These are phyloP conservation scores for Sphagnurus paluster DNA, from an alignment of 1,284 basidiomycete genomes.

Conservation along the genomic window DNA sequence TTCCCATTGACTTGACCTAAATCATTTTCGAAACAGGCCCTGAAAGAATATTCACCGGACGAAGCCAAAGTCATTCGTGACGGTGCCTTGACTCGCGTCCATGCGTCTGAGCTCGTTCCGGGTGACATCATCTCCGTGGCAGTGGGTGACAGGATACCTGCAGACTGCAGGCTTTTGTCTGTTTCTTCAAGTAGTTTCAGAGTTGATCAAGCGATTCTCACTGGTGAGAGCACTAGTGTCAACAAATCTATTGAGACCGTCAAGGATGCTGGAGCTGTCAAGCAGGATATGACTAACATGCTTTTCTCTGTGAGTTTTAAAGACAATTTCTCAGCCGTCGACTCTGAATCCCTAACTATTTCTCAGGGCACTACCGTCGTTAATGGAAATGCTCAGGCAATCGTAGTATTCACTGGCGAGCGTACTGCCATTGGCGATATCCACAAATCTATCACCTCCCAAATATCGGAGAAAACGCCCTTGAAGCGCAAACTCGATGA, in stretches of 20 bases:
- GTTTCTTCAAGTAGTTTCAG: slow-evolving; percentile 90
- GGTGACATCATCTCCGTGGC: slow-evolving; percentile 89
- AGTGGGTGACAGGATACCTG: slow-evolving; percentile 93
- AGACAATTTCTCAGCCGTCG: background rate
- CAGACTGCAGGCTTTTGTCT: slow-evolving; percentile 88
- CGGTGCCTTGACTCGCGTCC: slow-evolving; percentile 70
- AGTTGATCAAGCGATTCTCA: slow-evolving; percentile 92
- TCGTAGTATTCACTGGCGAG: slow-evolving; percentile 85
- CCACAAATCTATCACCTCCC: slow-evolving; percentile 88
- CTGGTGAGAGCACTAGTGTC: slow-evolving; percentile 89
- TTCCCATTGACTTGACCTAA: slow-evolving; percentile 9
- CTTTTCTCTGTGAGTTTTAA: slow-evolving; percentile 74
- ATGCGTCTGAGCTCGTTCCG: slow-evolving; percentile 87
- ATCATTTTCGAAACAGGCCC: slow-evolving; percentile 53
- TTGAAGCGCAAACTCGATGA: slow-evolving; percentile 95
- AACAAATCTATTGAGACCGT: slow-evolving; percentile 75
- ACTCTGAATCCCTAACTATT: background rate
- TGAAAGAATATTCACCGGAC: slow-evolving; percentile 94
- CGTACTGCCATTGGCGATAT: slow-evolving; percentile 93
- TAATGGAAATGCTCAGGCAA: slow-evolving; percentile 81
- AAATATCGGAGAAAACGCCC: slow-evolving; percentile 92
- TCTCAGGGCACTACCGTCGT: slow-evolving; percentile 89
- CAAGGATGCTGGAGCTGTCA: slow-evolving; percentile 75
- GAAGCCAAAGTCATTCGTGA: slow-evolving; percentile 88
- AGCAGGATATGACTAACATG: slow-evolving; percentile 96